phyloP scores from a whole-genome alignment of 257 asterid species.

The Salvia miltiorrhiza region DNA sequence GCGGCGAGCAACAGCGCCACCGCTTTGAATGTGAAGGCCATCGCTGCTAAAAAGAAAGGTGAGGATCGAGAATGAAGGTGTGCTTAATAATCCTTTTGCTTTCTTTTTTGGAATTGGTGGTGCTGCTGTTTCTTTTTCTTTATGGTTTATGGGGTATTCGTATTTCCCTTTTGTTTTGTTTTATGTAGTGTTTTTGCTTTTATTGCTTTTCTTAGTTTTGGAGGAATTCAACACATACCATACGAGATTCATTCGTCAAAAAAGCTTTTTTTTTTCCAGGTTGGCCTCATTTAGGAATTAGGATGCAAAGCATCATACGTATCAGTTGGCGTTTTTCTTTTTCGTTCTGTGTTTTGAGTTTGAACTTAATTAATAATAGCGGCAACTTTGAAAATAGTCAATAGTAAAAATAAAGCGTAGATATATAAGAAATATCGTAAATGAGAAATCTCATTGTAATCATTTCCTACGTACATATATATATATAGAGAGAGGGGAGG shows the following conservation, averaged over 20 bases:
- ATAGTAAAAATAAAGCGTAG: no score
- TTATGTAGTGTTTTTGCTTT: not conserved
- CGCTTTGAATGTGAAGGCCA: conserved; percentile 9
- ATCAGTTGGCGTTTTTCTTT: not conserved
- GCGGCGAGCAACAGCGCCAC: conserved; percentile 18
- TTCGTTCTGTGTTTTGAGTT: no score
- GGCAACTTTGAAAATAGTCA: no score
- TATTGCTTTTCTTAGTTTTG: not conserved
- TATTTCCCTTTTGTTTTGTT: not conserved
- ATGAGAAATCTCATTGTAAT: no score
- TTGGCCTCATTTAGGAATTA: not conserved
- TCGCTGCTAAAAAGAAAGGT: conserved; percentile 12
- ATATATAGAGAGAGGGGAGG: no score
- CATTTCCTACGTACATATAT: no score
- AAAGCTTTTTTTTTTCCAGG: not conserved
- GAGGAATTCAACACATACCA: not conserved
- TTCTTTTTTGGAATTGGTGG: not conserved
- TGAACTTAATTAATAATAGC: no score
- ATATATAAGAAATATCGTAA: no score
- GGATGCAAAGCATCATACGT: not conserved
- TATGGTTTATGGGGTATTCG: not conserved
- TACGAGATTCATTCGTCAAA: not conserved
- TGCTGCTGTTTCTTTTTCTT: not conserved
- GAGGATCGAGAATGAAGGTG: not conserved
- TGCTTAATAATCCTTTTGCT: not conserved